Base-by-base conservation (phyloP, 768 basidiomycete genomes). In the Tylopilus cervinicoccineus region DNA sequence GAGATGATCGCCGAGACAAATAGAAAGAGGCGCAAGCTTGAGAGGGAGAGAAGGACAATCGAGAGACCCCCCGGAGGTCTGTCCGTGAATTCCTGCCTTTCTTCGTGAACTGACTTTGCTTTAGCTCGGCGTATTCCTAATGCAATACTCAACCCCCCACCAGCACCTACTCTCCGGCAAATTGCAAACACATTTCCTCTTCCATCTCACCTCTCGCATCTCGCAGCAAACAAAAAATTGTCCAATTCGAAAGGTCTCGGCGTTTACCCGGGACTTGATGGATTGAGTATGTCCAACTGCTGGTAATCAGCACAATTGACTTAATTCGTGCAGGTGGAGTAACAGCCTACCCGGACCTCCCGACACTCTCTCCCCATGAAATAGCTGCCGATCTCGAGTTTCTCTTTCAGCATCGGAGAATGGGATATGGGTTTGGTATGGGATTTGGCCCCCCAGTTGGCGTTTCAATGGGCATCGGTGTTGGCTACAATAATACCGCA, bases 1-100 rank as follows among this genome's bases (percentile, higher is more conserved):
- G 84, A 87, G 13, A 88, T 95, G 83, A 86, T 94, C 47, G 82
- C 93, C 0, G 89, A 94, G 57, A 85, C 88, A 6, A 93, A 90
- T 64, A 75, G 88, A 54, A 95, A 95, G 66, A 76, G 90, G 49
- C 74, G 94, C 38, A 76, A 81, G 40, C 67, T 98, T 29, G 93
- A 97, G 64, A 76, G 93, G 50, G 93, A 96, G 53, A 81, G 91
- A 52, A 76, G 93, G 54, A 77, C 79, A 1, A 62, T 83, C 12
- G 93, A 93, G 56, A 72, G 84, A n/a, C 85, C 88, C 10, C 81
- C 79, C 39, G 81, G 85, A 44, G 67, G 93, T 92, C 58, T 40
- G 79, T 72, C 11, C 26, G 29, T n/a, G 7, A 16, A 31, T 44
- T 27, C 20, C 51, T 26, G 24, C 16, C 41, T 38, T 24, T 42